A percentile compares a stretch with the other conserved stretches of the same genome.
Evolutionary conservation across 2,329 filamentous ascomycete species (phyloP).

Genomic region (Fusarium subglutinans): DNA sequence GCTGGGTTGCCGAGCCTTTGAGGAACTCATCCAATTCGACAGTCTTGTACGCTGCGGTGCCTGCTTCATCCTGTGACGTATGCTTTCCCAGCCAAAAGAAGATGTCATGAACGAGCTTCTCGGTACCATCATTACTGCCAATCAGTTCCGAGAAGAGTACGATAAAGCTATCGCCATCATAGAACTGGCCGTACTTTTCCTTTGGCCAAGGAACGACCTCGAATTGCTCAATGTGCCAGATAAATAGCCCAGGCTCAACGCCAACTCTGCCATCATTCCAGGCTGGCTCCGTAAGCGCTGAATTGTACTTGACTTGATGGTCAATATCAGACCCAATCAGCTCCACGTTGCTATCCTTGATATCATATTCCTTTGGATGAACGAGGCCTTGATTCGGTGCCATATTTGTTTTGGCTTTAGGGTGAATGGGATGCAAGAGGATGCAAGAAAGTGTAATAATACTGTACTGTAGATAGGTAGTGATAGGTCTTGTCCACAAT

Average conservation of each 20-base stretch:
- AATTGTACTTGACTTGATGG: conserved; percentile 74
- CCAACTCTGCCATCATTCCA: conserved; percentile 70
- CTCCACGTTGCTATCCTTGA: conserved; percentile 75
- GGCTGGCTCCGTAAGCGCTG: conserved; percentile 70
- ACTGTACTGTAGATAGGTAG: background rate
- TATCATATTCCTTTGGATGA: conserved; percentile 71
- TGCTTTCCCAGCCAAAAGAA: conserved; percentile 76
- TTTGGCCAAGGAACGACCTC: conserved; percentile 69
- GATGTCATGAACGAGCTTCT: conserved; percentile 68
- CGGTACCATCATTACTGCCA: conserved; percentile 52
- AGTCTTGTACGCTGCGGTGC: conserved; percentile 75
- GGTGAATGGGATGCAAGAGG: background rate
- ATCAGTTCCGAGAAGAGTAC: conserved; percentile 68
- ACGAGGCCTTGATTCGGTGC: conserved; percentile 69
- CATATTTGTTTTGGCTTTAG: conserved; percentile 54
- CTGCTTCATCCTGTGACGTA: conserved; percentile 74
- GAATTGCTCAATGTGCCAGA: conserved; percentile 76
- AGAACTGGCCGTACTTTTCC: conserved; percentile 67
- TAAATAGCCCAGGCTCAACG: conserved; percentile 60
- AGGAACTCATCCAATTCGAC: conserved; percentile 76
- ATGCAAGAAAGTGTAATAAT: background rate
- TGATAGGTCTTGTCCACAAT: background rate
- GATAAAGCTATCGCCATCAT: conserved; percentile 75
- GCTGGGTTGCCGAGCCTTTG: conserved; percentile 68
- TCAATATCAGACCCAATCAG: conserved; percentile 71